Percentiles rank a stretch among this genome's conserved stretches.
Evolutionary conservation across 2,329 filamentous ascomycete species (phyloP).

Genomic region (Sarocladiaceae sp.): DNA sequence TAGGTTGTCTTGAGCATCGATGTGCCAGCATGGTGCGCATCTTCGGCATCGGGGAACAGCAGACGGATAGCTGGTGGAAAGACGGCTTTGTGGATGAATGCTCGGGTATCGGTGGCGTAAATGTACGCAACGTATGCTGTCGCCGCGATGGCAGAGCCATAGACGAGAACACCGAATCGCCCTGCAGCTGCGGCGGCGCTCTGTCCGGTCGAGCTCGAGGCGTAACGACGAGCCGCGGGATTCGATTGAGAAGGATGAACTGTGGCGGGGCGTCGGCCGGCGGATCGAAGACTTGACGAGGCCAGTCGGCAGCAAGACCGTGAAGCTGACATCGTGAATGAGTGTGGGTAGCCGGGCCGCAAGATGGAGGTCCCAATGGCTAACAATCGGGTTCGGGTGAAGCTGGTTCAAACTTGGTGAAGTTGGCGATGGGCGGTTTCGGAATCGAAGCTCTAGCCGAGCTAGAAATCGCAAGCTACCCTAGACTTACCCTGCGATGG

Average conservation of each 20-base stretch:
- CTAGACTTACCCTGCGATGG: neutral
- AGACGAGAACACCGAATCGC: conserved; percentile 32
- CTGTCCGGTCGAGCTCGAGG: conserved; percentile 27
- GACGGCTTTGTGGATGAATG: conserved; percentile 64
- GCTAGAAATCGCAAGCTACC: neutral
- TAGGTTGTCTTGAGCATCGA: conserved; percentile 68
- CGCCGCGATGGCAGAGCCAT: conserved; percentile 36
- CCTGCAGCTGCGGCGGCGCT: conserved; percentile 23
- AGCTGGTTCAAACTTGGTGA: neutral
- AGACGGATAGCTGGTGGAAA: conserved; percentile 62
- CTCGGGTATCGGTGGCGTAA: conserved; percentile 71
- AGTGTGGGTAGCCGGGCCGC: neutral
- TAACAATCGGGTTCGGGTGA: neutral
- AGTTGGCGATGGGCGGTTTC: neutral
- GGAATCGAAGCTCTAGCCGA: neutral
- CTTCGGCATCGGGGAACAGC: conserved; percentile 73
- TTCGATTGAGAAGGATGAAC: neutral
- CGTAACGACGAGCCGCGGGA: conserved; percentile 21
- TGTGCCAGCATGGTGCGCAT: conserved; percentile 83
- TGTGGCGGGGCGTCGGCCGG: neutral
- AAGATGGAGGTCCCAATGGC: neutral
- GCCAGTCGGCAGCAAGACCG: conserved; percentile 7
- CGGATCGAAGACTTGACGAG: conserved; percentile 1
- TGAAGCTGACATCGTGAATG: conserved; percentile 9
- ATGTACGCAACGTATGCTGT: conserved; percentile 51